A percentile compares a stretch with the other conserved stretches of the same genome.
phyloP scores from a whole-genome alignment of 768 basidiomycete species.

The Russula olivacea region DNA sequence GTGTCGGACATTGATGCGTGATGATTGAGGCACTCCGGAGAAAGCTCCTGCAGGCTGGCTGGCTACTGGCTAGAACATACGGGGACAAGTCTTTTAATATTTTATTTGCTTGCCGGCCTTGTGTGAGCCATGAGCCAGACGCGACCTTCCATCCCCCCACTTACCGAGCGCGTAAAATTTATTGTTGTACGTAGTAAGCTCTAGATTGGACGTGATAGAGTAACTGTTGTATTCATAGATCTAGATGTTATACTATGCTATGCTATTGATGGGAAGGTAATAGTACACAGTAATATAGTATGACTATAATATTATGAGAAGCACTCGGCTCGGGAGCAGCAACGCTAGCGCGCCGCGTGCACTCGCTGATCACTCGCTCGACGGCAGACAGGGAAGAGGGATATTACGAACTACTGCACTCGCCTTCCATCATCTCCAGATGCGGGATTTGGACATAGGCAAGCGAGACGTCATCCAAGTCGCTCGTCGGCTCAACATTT shows the following conservation, averaged over 20 bases:
- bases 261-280: neutral
- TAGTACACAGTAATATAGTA: neutral
- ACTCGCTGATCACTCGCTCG: neutral
- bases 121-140: neutral
- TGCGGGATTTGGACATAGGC: constrained; percentile 14
- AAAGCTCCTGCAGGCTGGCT: neutral
- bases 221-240: neutral
- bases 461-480: constrained; percentile 18
- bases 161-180: neutral
- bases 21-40: neutral
- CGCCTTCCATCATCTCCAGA: constrained; percentile 13
- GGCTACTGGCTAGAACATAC: neutral
- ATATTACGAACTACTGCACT: neutral
- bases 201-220: neutral
- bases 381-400: no score
- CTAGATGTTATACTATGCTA: neutral
- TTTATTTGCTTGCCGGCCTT: neutral
- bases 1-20: neutral
- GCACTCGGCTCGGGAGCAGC: neutral
- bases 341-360: neutral
- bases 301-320: neutral
- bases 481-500: constrained; percentile 15
- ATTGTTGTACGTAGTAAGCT: neutral
- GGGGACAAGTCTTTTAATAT: neutral
- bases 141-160: neutral